Evolutionary conservation across 176 grass and related monocot species (phyloP).

Genomic region (Thinopyrum elongatum): DNA sequence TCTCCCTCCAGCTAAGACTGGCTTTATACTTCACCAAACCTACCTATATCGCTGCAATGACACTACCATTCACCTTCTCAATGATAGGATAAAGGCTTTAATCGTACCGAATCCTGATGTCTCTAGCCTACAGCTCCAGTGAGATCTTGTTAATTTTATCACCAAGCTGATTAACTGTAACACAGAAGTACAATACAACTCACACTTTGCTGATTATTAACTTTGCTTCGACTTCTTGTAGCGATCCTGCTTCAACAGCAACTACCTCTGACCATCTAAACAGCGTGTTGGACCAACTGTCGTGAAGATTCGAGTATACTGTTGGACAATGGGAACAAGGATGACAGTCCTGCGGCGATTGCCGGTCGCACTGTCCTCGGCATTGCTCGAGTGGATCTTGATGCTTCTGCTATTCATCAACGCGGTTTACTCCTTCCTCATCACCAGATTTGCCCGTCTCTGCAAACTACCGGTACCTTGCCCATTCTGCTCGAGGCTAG

Average conservation of each 20-base stretch:
- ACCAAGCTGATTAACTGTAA: background rate
- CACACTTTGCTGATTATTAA: slow-evolving; percentile 4
- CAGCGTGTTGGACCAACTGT: background rate
- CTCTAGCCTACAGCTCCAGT: background rate
- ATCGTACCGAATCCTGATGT: background rate
- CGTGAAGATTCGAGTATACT: background rate
- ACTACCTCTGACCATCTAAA: slow-evolving; percentile 24
- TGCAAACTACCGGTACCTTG: slow-evolving; percentile 75
- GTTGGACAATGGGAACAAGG: slow-evolving; percentile 35
- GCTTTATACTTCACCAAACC: slow-evolving; percentile 20
- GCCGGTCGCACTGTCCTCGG: slow-evolving; percentile 48
- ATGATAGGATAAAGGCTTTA: background rate
- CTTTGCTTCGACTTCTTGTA: slow-evolving; percentile 26
- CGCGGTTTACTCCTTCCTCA: slow-evolving; percentile 59
- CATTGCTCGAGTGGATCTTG: slow-evolving; percentile 78
- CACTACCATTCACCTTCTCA: background rate
- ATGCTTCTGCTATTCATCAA: slow-evolving; percentile 76
- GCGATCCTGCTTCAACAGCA: background rate
- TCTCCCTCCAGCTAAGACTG: slow-evolving; percentile 24
- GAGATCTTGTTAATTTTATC: background rate
- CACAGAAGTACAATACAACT: background rate
- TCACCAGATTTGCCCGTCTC: slow-evolving; percentile 68
- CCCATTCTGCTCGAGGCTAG: slow-evolving; percentile 72
- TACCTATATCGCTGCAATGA: background rate
- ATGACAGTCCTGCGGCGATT: slow-evolving; percentile 29